Evolutionary conservation across 140 eudicot species (phyloP), one percentile per base, ranked within the genome.

Genomic region (Oenanthe javanica): DNA sequence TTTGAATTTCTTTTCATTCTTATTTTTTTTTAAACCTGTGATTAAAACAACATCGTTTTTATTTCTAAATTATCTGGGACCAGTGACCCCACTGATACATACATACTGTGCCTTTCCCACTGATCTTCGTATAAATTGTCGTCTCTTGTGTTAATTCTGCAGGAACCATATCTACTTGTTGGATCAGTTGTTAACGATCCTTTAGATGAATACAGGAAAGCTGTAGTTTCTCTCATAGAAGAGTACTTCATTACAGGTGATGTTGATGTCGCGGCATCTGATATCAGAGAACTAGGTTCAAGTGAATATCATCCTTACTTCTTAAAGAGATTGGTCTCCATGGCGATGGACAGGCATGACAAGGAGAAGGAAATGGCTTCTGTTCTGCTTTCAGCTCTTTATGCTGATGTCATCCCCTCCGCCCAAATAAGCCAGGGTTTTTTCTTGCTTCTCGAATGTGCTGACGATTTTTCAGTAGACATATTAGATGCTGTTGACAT

Each of bases 361-460:
- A 94, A 94, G 66, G 98, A 94, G 87, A 94, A 94, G 83, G 98
- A 94, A 87, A 94, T 94, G 98, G 88, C 98, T 74, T 90, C 98
- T 0, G 97, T 94, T 79, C 84, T 94, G 76, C 97, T 94, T 72
- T 94, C 98, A 64, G 92, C 96, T 51, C 88, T 94, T 6, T 94
- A 94, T 87, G 94, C 90, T 57, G 96, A 94, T 84, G 93, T 92
- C 71, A 94, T 94, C 85, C 86, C 84, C 40, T 67, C 98, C 14
- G 77, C 87, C 27, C 97, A 94, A 77, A 94, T 94, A 59, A 90
- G 96, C 73, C 96, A 84, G 87, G 98, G 98, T 1, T 94, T 92
- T 79, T 86, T 90, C 81, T 78, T 94, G 92, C 96, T 94, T 81
- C 93, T 94, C 2, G 97, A 94, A 81, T 92, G 97, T 80, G 98